Evolutionary conservation across 345 rosid species (phyloP).

Genomic region (Eucalyptus microcorys): DNA sequence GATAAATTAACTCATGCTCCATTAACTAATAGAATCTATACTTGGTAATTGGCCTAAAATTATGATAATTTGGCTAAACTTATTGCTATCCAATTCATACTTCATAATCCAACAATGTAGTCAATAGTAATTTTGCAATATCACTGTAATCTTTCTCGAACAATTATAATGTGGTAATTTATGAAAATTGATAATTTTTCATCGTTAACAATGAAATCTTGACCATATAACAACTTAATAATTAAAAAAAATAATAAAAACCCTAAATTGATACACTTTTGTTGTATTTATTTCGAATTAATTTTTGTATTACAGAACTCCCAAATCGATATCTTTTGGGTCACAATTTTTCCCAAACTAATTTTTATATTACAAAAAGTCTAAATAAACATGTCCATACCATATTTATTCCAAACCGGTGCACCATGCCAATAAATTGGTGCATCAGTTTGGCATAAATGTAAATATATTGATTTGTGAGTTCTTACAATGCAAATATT

Average conservation of each 20-base stretch:
- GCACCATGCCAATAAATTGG: fast-evolving
- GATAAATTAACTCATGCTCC: neutral
- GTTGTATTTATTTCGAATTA: fast-evolving
- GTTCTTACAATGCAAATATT: neutral
- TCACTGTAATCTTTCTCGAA: neutral
- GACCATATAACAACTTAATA: neutral
- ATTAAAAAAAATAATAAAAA: neutral
- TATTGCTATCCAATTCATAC: neutral
- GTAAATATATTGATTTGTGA: neutral
- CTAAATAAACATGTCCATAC: too few relatives aligned
- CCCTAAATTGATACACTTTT: fast-evolving
- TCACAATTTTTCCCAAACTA: neutral
- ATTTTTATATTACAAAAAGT: too few relatives aligned
- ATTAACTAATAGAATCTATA: neutral
- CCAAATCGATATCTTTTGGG: neutral
- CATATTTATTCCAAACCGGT: too few relatives aligned
- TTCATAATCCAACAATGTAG: fast-evolving
- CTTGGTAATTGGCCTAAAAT: neutral
- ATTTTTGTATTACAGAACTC: neutral
- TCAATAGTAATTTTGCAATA: neutral
- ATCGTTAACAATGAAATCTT: neutral
- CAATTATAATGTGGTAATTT: neutral
- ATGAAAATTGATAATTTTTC: neutral
- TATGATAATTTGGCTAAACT: neutral
- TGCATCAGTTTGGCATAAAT: too few relatives aligned